These are phyloP conservation scores for Naganishia albida DNA, from an alignment of 1,284 basidiomycete genomes.

Conservation along the genomic window DNA sequence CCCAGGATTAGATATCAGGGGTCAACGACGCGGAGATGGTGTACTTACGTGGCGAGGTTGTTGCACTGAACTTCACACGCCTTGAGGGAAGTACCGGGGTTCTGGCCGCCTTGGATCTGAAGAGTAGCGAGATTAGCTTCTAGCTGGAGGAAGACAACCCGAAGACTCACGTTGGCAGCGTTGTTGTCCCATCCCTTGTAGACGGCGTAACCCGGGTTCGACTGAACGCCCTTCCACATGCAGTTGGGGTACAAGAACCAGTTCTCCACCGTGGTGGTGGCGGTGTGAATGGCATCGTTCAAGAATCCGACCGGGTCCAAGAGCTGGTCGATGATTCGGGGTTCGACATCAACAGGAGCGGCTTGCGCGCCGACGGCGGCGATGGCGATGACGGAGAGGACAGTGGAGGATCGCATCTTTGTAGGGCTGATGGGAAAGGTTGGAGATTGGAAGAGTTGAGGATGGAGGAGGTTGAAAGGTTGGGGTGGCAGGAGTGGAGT, in stretches of 20 bases:
- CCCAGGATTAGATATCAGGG: not conserved
- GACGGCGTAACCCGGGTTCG: slow-evolving; percentile 14
- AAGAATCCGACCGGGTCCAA: not conserved
- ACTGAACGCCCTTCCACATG: slow-evolving; percentile 4
- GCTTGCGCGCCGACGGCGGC: slow-evolving; percentile 6
- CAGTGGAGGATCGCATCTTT: slow-evolving; percentile 13
- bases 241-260: not conserved
- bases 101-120: slow-evolving; percentile 7
- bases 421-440: not conserved
- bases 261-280: slow-evolving; percentile 13
- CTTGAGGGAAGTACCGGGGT: slow-evolving; percentile 18
- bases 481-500: not conserved
- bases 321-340: slow-evolving; percentile 11
- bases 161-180: slow-evolving; percentile 16
- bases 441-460: slow-evolving; percentile 1
- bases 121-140: not conserved
- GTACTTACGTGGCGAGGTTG: slow-evolving; percentile 6
- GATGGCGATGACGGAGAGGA: slow-evolving; percentile 22
- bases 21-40: not conserved
- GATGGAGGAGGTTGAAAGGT: slow-evolving; percentile 7
- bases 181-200: slow-evolving; percentile 26
- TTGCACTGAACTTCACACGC: slow-evolving; percentile 24
- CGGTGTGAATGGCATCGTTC: slow-evolving; percentile 11
- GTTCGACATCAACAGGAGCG: slow-evolving; percentile 11
- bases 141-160: too few species aligned